Evolutionary conservation across 371 early-diverging fungal species (phyloP).

Genomic region (Capillidium rhysosporum): DNA sequence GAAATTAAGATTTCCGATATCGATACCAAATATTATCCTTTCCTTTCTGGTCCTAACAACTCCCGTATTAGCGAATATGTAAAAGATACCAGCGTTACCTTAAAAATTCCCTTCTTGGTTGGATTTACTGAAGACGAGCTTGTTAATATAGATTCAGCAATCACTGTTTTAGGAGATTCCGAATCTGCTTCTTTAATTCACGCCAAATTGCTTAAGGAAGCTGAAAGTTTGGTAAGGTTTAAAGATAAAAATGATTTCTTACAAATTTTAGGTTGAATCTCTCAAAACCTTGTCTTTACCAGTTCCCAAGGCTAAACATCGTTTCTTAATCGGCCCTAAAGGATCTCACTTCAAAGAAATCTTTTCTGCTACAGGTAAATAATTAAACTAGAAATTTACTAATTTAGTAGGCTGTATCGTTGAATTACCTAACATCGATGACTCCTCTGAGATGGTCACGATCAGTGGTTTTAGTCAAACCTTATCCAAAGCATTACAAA

Average conservation of each 20-base stretch:
- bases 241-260: background rate
- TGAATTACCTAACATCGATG: conserved; percentile 44
- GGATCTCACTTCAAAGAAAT: conserved; percentile 62
- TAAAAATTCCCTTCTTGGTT: conserved; percentile 55
- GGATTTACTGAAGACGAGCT: conserved; percentile 19
- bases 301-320: conserved; percentile 79
- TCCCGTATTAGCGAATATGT: conserved; percentile 26
- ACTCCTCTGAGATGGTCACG: conserved; percentile 48
- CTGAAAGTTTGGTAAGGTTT: background rate
- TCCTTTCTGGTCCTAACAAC: conserved; percentile 63
- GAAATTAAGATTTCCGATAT: conserved; percentile 29
- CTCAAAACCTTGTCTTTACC: conserved; percentile 38
- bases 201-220: background rate
- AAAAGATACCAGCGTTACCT: conserved; percentile 40
- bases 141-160: conserved; percentile 22
- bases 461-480: conserved; percentile 58
- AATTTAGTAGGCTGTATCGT: conserved; percentile 39
- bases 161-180: conserved; percentile 19
- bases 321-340: conserved; percentile 68
- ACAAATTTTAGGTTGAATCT: background rate
- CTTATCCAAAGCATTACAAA: conserved; percentile 38
- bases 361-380: conserved; percentile 37
- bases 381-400: background rate
- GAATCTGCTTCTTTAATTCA: background rate
- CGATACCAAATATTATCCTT: conserved; percentile 46